phyloP scores from a whole-genome alignment of 768 basidiomycete genomes.

The Auriscalpium vulgare region DNA sequence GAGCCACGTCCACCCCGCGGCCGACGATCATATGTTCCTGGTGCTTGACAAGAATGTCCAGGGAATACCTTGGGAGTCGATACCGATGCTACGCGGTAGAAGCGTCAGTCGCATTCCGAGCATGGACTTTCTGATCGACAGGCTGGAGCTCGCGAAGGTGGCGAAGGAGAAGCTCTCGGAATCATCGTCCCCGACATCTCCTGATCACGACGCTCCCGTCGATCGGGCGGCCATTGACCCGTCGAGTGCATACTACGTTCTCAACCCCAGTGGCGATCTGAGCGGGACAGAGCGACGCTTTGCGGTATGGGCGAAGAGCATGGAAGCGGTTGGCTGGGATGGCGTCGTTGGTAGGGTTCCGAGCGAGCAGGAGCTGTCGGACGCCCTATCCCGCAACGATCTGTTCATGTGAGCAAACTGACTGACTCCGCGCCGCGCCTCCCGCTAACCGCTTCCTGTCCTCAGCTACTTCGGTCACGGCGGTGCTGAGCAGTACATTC shows the following conservation, averaged over 20 bases:
- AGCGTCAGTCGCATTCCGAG: conserved; percentile 93
- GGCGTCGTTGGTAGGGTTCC: conserved; percentile 71
- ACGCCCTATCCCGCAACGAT: conserved; percentile 67
- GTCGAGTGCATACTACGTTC: conserved; percentile 66
- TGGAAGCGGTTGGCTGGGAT: conserved; percentile 74
- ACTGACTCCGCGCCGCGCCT: background rate
- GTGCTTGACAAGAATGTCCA: conserved; percentile 87
- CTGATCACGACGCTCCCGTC: conserved; percentile 14
- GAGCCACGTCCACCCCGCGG: conserved; percentile 16
- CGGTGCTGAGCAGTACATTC: conserved; percentile 89
- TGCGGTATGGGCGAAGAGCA: conserved; percentile 63
- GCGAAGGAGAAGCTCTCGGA: conserved; percentile 27
- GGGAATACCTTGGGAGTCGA: conserved; percentile 91
- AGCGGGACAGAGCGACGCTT: conserved; percentile 78
- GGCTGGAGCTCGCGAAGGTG: conserved; percentile 47
- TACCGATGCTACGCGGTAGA: conserved; percentile 75
- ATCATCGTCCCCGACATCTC: conserved; percentile 12
- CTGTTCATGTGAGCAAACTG: conserved; percentile 72
- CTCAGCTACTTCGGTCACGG: conserved; percentile 94
- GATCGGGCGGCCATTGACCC: conserved; percentile 56
- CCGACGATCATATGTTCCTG: conserved; percentile 76
- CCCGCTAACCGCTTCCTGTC: background rate
- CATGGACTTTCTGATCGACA: conserved; percentile 79
- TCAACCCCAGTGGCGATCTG: conserved; percentile 92
- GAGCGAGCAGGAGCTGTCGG: conserved; percentile 75